phyloP scores from a whole-genome alignment of 768 basidiomycete genomes.

The Trametes elegans region DNA sequence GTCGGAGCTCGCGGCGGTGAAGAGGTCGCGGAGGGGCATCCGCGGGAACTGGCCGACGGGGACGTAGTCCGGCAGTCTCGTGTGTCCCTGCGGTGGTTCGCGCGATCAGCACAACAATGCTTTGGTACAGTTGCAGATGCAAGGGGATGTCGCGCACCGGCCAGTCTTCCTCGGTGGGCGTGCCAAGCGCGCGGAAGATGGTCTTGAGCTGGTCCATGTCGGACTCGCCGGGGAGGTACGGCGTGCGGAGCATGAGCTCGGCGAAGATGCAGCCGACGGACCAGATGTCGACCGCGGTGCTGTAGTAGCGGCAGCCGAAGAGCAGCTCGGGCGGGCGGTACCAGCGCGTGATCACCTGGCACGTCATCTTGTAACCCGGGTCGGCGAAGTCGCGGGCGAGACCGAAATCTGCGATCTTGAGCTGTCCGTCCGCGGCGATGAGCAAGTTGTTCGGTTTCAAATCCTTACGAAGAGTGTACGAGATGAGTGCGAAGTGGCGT shows the following conservation, averaged over 20 bases:
- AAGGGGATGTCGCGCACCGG: slow-evolving; percentile 53
- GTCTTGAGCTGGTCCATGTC: slow-evolving; percentile 98
- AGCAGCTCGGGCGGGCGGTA: slow-evolving; percentile 96
- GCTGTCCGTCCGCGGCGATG: slow-evolving; percentile 83
- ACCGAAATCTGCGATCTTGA: slow-evolving; percentile 99
- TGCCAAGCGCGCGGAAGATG: slow-evolving; percentile 91
- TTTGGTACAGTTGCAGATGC: background rate
- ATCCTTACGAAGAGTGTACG: slow-evolving; percentile 57
- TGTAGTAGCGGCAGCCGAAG: slow-evolving; percentile 87
- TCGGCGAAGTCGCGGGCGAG: slow-evolving; percentile 95
- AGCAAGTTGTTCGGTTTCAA: slow-evolving; percentile 98
- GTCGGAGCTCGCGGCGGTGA: slow-evolving; percentile 87
- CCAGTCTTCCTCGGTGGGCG: slow-evolving; percentile 97
- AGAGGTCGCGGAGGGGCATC: slow-evolving; percentile 78
- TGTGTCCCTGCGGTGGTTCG: slow-evolving; percentile 63
- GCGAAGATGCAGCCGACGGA: slow-evolving; percentile 98
- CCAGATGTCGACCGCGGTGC: slow-evolving; percentile 93
- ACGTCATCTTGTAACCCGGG: slow-evolving; percentile 95
- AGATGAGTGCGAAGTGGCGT: background rate
- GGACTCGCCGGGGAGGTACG: slow-evolving; percentile 91
- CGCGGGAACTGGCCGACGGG: slow-evolving; percentile 84
- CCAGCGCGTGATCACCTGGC: slow-evolving; percentile 98
- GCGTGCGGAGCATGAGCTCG: slow-evolving; percentile 93
- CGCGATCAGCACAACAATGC: background rate
- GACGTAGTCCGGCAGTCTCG: slow-evolving; percentile 86